Evolutionary conservation across 2,329 filamentous ascomycete species (phyloP).

Genomic region (Xylaria sp.): DNA sequence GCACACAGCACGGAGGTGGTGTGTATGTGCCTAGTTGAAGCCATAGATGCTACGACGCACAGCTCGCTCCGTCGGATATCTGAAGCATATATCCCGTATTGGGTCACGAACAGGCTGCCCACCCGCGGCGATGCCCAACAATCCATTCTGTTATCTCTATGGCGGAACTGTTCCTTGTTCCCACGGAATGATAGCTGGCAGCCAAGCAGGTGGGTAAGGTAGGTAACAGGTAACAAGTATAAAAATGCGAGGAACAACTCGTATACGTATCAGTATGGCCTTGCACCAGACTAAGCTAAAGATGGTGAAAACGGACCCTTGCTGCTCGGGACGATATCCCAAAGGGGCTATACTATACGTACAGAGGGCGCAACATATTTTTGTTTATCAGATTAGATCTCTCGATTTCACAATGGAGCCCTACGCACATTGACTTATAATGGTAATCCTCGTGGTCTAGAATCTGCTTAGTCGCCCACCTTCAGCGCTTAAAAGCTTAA

Average conservation of each 20-base stretch:
- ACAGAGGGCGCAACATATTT: background rate
- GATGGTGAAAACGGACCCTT: background rate
- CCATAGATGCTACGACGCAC: slow-evolving; percentile 6
- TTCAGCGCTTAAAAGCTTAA: background rate
- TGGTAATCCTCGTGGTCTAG: background rate
- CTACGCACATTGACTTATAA: background rate
- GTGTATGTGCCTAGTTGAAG: slow-evolving; percentile 7
- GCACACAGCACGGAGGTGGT: slow-evolving; percentile 3
- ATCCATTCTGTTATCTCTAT: background rate
- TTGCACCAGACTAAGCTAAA: slow-evolving; percentile 1
- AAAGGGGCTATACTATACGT: background rate
- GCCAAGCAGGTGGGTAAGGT: background rate
- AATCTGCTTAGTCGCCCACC: background rate
- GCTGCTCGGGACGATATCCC: background rate
- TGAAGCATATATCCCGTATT: slow-evolving; percentile 12
- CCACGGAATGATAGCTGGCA: background rate
- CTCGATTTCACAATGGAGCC: background rate
- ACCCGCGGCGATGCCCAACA: background rate
- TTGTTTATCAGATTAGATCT: background rate
- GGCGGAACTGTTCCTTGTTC: background rate
- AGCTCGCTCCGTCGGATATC: slow-evolving; percentile 16
- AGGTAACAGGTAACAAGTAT: background rate
- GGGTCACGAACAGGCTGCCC: slow-evolving; percentile 3
- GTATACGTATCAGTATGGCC: background rate
- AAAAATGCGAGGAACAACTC: background rate